phyloP scores from a whole-genome alignment of 805 yeast species.

The Jamesozyma rosinii region DNA sequence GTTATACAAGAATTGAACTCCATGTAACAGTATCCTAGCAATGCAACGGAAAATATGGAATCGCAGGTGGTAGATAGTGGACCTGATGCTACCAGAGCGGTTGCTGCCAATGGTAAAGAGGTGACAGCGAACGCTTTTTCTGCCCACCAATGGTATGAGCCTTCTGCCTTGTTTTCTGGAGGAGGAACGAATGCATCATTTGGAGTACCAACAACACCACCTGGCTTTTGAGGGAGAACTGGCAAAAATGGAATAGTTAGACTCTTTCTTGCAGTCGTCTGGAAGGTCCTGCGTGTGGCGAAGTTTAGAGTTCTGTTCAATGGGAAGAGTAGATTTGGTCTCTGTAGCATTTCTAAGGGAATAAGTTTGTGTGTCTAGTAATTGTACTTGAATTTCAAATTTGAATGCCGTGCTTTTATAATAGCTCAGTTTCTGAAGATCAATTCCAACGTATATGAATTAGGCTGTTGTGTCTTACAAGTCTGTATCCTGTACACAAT shows the following conservation, averaged over 20 bases:
- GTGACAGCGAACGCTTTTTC: slow-evolving; percentile 65
- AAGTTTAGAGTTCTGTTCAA: slow-evolving; percentile 4
- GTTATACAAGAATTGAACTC: slow-evolving; percentile 88
- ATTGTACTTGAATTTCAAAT: background rate
- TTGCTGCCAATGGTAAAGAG: slow-evolving; percentile 64
- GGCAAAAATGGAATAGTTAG: slow-evolving; percentile 43
- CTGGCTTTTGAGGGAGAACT: slow-evolving; percentile 74
- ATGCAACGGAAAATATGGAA: slow-evolving; percentile 53
- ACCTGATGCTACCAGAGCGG: slow-evolving; percentile 67
- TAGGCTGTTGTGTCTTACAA: no score
- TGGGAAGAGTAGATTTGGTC: slow-evolving; percentile 1
- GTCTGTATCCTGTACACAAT: no score
- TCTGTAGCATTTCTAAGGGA: slow-evolving; percentile 11
- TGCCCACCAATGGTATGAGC: slow-evolving; percentile 89
- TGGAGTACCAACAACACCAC: slow-evolving; percentile 83
- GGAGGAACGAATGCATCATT: slow-evolving; percentile 81
- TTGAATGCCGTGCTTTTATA: no score
- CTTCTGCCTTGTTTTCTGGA: slow-evolving; percentile 52
- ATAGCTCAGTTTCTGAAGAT: no score
- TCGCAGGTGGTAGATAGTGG: slow-evolving; percentile 62
- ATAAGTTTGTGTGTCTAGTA: background rate
- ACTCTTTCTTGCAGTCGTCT: slow-evolving; percentile 24
- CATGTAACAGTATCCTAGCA: slow-evolving; percentile 70
- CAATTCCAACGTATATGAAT: no score
- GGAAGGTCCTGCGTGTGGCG: slow-evolving; percentile 13